Percentiles rank a stretch among this genome's conserved stretches.
These are phyloP conservation scores for Suillus ampliporus DNA, from an alignment of 768 basidiomycete species.

Conservation along the genomic window DNA sequence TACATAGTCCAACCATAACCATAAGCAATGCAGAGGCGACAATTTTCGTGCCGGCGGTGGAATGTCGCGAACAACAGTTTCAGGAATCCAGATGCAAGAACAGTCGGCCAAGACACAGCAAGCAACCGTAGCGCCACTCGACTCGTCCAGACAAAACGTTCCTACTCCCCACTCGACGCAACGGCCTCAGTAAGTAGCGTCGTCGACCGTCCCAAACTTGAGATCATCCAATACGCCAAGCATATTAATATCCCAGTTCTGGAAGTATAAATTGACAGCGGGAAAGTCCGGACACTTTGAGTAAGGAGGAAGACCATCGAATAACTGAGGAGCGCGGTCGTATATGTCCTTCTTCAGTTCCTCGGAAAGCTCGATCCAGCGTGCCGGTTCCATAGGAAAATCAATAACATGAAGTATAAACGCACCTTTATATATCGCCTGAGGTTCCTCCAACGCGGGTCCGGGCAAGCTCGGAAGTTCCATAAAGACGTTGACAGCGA, in stretches of 20 bases:
- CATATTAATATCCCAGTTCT: slow-evolving; percentile 27
- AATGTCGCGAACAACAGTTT: background rate
- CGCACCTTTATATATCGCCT: no score
- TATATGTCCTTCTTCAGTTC: slow-evolving; percentile 11
- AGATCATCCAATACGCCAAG: slow-evolving; percentile 20
- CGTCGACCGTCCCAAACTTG: background rate
- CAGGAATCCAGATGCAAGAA: background rate
- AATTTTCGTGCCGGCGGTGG: background rate
- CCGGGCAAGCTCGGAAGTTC: slow-evolving; percentile 15
- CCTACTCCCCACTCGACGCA: background rate
- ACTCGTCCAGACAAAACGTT: no score
- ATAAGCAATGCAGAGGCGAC: background rate
- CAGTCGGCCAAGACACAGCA: no score
- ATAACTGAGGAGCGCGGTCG: slow-evolving; percentile 8
- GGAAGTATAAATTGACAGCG: slow-evolving; percentile 20
- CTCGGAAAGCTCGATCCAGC: background rate
- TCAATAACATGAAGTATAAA: no score
- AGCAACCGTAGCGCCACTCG: no score
- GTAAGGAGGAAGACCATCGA: background rate
- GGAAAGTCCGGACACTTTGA: slow-evolving; percentile 12
- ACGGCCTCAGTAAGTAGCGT: background rate
- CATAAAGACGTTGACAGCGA: slow-evolving; percentile 34
- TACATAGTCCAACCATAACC: background rate
- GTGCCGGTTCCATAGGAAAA: no score
- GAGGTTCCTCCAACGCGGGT: no score